Conservation (phyloP, 2,329 filamentous ascomycete species). For the Calonectria pteridis region DNA sequence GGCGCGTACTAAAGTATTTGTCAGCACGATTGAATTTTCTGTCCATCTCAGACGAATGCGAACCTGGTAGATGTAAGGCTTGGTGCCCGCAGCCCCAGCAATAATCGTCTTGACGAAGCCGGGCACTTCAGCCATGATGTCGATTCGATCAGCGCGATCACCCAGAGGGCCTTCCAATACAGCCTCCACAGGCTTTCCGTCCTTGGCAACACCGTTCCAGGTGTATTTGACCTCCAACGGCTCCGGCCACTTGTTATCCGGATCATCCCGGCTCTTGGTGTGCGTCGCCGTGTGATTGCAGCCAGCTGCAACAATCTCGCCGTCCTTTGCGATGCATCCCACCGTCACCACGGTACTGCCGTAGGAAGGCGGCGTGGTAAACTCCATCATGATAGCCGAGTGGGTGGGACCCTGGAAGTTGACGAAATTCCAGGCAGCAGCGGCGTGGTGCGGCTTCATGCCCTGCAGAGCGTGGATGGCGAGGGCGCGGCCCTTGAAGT, state of each 20-base stretch:
- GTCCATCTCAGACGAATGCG: constrained; percentile 41
- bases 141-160: constrained; percentile 79
- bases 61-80: constrained; percentile 98
- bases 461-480: constrained; percentile 91
- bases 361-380: constrained; percentile 92
- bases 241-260: constrained; percentile 89
- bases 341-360: constrained; percentile 87
- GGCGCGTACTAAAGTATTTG: constrained; percentile 73
- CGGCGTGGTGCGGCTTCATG: constrained; percentile 99
- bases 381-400: constrained; percentile 96
- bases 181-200: constrained; percentile 79
- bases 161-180: constrained; percentile 77
- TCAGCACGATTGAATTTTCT: constrained; percentile 30
- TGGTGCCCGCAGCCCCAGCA: constrained; percentile 87
- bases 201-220: constrained; percentile 83
- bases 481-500: constrained; percentile 83
- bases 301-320: constrained; percentile 81
- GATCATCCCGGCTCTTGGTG: constrained; percentile 76
- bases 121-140: constrained; percentile 97
- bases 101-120: constrained; percentile 96
- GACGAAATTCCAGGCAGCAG: constrained; percentile 91
- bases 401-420: constrained; percentile 90
- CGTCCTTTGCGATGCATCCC: constrained; percentile 85
- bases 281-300: constrained; percentile 77
- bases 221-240: constrained; percentile 80